These are phyloP conservation scores for Quercus tomentella DNA, from an alignment of 331 rosid species.

Conservation along the genomic window DNA sequence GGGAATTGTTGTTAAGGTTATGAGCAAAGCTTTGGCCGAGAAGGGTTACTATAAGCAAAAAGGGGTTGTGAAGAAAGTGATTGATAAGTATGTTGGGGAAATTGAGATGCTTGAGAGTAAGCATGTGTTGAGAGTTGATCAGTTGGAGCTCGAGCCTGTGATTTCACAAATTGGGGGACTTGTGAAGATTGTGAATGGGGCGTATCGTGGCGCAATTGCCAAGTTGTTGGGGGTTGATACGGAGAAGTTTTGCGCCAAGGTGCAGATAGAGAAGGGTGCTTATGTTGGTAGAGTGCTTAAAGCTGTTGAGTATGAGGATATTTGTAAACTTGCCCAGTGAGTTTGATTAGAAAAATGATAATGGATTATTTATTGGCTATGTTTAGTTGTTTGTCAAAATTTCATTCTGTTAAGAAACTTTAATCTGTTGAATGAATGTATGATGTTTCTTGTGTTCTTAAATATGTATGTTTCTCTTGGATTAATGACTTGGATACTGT, in stretches of 20 bases:
- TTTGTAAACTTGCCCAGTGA: conserved; percentile 54
- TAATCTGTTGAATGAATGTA: neutral
- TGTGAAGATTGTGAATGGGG: conserved; percentile 82
- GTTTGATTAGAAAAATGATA: neutral
- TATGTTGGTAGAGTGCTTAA: conserved; percentile 86
- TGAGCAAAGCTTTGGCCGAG: conserved; percentile 83
- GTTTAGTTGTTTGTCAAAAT: neutral
- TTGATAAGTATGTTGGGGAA: conserved; percentile 84
- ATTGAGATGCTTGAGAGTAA: conserved; percentile 78
- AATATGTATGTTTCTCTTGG: neutral
- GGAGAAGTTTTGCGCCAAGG: conserved; percentile 60
- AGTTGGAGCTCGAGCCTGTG: conserved; percentile 80
- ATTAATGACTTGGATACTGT: neutral
- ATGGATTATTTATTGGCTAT: neutral
- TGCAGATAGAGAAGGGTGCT: conserved; percentile 90
- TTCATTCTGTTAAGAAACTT: neutral
- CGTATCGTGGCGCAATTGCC: conserved; percentile 69
- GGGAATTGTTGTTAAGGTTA: conserved; percentile 81
- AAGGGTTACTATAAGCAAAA: conserved; percentile 87
- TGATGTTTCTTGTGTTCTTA: neutral
- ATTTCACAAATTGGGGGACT: conserved; percentile 83
- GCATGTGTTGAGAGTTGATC: conserved; percentile 89
- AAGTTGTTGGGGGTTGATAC: conserved; percentile 70
- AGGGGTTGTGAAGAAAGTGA: conserved; percentile 73
- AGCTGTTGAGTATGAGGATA: conserved; percentile 79